Percentiles rank a stretch among this genome's conserved stretches.
Evolutionary conservation across 306 rosid species (phyloP).

Genomic region (Lagenaria siceraria): DNA sequence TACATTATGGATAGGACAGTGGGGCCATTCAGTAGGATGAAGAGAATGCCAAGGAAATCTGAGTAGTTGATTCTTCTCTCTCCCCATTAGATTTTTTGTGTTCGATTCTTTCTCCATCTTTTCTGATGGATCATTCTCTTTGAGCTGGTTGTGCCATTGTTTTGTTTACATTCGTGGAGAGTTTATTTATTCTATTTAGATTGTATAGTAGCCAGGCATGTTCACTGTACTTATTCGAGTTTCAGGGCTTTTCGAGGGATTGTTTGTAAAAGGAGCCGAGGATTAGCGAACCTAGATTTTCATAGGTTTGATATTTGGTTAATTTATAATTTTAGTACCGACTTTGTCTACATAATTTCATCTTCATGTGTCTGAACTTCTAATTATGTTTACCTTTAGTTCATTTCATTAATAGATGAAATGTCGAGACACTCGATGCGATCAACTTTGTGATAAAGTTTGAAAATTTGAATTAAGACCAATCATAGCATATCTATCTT

Average conservation of each 20-base stretch:
- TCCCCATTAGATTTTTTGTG: not conserved
- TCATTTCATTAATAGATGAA: not conserved
- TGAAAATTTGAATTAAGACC: not conserved
- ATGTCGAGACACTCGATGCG: too few species aligned
- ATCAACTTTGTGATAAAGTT: too few species aligned
- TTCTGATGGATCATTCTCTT: not conserved
- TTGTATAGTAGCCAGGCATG: not conserved
- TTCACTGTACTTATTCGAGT: not conserved
- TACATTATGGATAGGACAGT: conserved; percentile 69
- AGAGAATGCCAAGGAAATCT: conserved; percentile 53
- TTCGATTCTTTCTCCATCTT: conserved; percentile 3
- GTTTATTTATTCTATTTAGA: not conserved
- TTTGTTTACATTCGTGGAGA: not conserved
- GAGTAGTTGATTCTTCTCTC: conserved; percentile 24
- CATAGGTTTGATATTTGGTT: not conserved
- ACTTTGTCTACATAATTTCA: not conserved
- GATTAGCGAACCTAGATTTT: not conserved
- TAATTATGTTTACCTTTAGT: not conserved
- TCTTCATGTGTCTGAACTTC: not conserved
- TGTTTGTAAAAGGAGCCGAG: not conserved
- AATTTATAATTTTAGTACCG: not conserved
- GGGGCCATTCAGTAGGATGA: conserved; percentile 87
- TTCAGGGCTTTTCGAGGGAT: not conserved
- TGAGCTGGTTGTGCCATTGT: not conserved
- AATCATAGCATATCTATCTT: too few species aligned